Conservation (phyloP, 805 yeast genomes). For the Nakazawaea wickerhamii region DNA sequence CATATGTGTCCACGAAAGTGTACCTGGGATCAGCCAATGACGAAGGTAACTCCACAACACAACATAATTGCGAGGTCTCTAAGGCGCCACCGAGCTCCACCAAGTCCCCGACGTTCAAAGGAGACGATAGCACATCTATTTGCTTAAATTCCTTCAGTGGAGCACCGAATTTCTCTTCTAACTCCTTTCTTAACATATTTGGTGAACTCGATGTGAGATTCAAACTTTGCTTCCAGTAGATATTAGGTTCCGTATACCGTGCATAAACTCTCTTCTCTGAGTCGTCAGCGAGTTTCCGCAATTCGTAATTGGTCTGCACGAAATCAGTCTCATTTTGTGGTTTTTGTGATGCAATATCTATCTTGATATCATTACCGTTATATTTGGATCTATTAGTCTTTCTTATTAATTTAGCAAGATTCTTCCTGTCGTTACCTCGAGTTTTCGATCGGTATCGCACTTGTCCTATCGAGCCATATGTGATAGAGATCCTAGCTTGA, state of each 20-base stretch:
- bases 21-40: conserved; percentile 46
- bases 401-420: neutral
- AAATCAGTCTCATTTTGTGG: neutral
- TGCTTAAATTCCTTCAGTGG: conserved; percentile 13
- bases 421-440: neutral
- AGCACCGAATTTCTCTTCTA: conserved; percentile 18
- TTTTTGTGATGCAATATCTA: neutral
- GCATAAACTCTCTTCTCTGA: conserved; percentile 18
- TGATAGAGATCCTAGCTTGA: neutral
- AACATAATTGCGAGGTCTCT: conserved; percentile 41
- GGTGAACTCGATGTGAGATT: conserved; percentile 15
- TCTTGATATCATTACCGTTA: neutral
- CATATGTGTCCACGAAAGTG: conserved; percentile 51
- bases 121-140: conserved; percentile 20
- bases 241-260: conserved; percentile 26
- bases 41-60: conserved; percentile 50
- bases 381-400: neutral
- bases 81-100: conserved; percentile 44
- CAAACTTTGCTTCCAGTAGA: conserved; percentile 22
- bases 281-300: conserved; percentile 21
- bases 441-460: neutral
- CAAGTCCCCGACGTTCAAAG: conserved; percentile 53
- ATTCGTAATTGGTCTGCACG: conserved; percentile 16
- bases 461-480: neutral
- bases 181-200: conserved; percentile 12